Evolutionary conservation across 1,284 basidiomycete genomes (phyloP), one percentile per base, ranked within the genome.

Genomic region (Pseudozyma thailandica): DNA sequence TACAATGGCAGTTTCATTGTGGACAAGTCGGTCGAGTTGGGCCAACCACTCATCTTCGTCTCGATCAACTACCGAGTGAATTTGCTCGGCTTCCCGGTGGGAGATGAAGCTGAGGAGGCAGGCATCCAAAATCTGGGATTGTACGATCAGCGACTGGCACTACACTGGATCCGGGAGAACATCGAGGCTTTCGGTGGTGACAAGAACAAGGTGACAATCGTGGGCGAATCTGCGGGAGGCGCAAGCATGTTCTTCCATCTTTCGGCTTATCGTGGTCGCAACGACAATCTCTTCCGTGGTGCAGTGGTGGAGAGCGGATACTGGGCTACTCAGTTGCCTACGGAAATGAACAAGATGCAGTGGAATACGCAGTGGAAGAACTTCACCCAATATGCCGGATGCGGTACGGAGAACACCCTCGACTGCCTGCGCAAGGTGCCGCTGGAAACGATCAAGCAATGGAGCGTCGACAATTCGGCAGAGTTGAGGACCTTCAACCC

Each of bases 101-200:
- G 52, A 1, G 45, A 64, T 6, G 49, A 42, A 12, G 57, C 50
- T 6, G 41, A 39, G 25, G 20, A 57, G 23, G 45, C 23, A 7
- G 31, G 53, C 6, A 37, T 60, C 12, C 21, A 42, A 16, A 74
- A 63, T 21, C 35, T 69, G 12, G 66, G 66, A 2, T 37, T 70
- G 26, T 68, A 65, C 48, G 75, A 77, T 35, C 75, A 77, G 52
- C 44, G 73, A 8, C 33, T 56, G 10, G 75, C 75, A 1, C 52
- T 75, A 20, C 42, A 54, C n/a, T 77, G 75, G 75, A 61, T 72
- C 20, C 27, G 42, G 6, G 49, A 63, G n/a, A 72, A 75, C 50
- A 73, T 75, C 37, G 57, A 26, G 6, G 41, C 50, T 5, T 77
- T 77, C 37, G 73, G 75, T 8, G 75, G 75, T 10, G 75, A 77